Evolutionary conservation across 192 early-diverging fungal species (phyloP).

Genomic region (Entomortierella chlamydospora): DNA sequence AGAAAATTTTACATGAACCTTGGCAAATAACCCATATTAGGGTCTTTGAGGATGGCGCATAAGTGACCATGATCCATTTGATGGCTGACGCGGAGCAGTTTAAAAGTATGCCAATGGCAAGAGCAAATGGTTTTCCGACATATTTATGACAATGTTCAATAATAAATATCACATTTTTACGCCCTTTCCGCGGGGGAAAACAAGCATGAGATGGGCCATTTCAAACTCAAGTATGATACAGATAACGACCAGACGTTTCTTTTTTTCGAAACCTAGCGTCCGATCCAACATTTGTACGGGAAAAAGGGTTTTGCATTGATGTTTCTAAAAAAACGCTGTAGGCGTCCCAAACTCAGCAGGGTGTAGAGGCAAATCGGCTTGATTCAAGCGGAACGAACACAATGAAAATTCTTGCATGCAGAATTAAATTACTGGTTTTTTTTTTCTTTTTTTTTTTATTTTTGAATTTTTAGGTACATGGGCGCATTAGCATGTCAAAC

Average conservation of each 20-base stretch:
- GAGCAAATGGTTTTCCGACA: not conserved
- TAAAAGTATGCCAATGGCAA: too few species aligned
- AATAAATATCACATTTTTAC: too few species aligned
- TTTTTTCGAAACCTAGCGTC: conserved; percentile 41
- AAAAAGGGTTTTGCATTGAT: conserved; percentile 57
- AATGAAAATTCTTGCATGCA: not conserved
- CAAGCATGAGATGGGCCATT: too few species aligned
- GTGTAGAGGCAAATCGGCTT: too few species aligned
- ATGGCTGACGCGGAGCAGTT: too few species aligned
- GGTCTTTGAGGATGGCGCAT: conserved; percentile 18
- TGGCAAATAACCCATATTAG: conserved; percentile 18
- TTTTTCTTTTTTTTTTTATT: not conserved
- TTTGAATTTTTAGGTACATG: not conserved
- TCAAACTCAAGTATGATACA: conserved; percentile 54
- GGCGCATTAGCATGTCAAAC: conserved; percentile 54
- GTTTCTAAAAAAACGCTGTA: conserved; percentile 42
- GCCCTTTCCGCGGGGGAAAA: too few species aligned
- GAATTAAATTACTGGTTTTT: not conserved
- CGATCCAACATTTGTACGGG: conserved; percentile 54
- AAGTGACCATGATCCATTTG: too few species aligned
- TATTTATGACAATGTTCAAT: conserved; percentile 40
- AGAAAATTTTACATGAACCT: conserved; percentile 21
- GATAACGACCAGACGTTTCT: conserved; percentile 44
- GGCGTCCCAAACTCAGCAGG: conserved; percentile 47
- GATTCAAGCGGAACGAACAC: too few species aligned